Conservation (phyloP, 257 asterid genomes). For the Petrea volubilis region DNA sequence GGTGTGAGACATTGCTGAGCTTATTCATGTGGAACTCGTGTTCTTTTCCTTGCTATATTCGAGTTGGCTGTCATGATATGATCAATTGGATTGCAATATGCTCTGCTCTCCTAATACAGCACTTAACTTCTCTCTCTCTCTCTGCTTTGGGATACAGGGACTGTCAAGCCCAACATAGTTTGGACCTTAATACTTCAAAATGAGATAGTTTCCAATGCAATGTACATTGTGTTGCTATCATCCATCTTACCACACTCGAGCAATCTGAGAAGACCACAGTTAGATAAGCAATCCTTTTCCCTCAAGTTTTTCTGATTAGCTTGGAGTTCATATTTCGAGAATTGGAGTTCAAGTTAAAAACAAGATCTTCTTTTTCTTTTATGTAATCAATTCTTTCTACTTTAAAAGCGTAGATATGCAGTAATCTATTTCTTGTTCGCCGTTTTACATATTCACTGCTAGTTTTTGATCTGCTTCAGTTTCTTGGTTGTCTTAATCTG, state of each 20-base stretch:
- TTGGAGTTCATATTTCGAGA: slow-evolving; percentile 3
- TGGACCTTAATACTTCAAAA: slow-evolving; percentile 12
- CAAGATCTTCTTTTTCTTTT: not conserved
- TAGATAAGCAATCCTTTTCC: not conserved
- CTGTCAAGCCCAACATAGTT: not conserved
- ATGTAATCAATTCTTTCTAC: not conserved
- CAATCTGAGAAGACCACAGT: slow-evolving; percentile 16
- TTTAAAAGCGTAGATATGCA: slow-evolving; percentile 9
- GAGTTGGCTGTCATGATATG: not conserved
- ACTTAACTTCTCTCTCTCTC: not conserved
- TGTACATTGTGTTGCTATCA: not conserved
- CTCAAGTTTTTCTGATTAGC: slow-evolving; percentile 1
- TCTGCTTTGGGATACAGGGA: slow-evolving; percentile 21
- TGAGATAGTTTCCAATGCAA: not conserved
- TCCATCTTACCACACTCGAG: slow-evolving; percentile 11
- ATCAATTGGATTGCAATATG: not conserved
- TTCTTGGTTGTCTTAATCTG: not conserved
- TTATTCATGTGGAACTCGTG: not conserved
- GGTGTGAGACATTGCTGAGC: not conserved
- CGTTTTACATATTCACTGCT: not conserved
- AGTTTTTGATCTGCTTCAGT: not conserved
- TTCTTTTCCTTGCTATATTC: not conserved
- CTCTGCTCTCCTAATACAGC: not conserved
- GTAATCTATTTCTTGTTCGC: not conserved
- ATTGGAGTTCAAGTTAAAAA: slow-evolving; percentile 9